Conservation (phyloP, 75 land plant genomes). For the Cunninghamia lanceolata region DNA sequence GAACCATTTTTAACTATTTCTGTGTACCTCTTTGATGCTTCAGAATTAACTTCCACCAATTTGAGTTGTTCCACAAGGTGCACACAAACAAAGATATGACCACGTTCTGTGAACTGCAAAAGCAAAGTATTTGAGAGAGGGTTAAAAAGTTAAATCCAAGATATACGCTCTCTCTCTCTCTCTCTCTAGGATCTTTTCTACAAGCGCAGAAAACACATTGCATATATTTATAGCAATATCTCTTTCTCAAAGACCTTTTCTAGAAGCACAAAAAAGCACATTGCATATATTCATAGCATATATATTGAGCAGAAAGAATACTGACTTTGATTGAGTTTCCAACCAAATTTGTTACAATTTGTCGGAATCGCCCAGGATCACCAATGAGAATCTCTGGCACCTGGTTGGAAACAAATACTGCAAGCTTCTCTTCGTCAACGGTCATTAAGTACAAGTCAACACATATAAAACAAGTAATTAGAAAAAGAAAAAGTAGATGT, state of each 20-base stretch:
- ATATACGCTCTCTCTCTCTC: no score
- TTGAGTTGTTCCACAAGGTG: constrained; percentile 71
- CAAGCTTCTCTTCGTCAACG: constrained; percentile 47
- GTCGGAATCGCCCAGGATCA: constrained; percentile 88
- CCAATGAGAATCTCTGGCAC: constrained; percentile 84
- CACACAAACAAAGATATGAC: constrained; percentile 90
- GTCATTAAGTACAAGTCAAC: not conserved
- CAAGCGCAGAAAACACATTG: no score
- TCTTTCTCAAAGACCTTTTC: not conserved
- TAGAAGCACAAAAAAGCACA: not conserved
- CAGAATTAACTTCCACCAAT: constrained; percentile 29
- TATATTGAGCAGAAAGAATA: not conserved
- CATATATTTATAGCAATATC: not conserved
- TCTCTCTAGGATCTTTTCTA: no score
- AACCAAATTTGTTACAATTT: constrained; percentile 89
- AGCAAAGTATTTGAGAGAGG: not conserved
- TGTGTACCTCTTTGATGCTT: constrained; percentile 16
- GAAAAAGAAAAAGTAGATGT: not conserved
- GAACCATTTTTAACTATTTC: constrained; percentile 10
- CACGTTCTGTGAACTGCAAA: constrained; percentile 85
- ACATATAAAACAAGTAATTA: not conserved
- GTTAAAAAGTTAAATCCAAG: not conserved
- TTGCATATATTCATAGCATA: not conserved
- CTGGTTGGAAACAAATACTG: constrained; percentile 77
- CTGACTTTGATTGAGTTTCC: constrained; percentile 93